A percentile compares a stretch with the other conserved stretches of the same genome.
phyloP scores from a whole-genome alignment of 495 filamentous ascomycete genomes.

The Aspergillus baeticus region DNA sequence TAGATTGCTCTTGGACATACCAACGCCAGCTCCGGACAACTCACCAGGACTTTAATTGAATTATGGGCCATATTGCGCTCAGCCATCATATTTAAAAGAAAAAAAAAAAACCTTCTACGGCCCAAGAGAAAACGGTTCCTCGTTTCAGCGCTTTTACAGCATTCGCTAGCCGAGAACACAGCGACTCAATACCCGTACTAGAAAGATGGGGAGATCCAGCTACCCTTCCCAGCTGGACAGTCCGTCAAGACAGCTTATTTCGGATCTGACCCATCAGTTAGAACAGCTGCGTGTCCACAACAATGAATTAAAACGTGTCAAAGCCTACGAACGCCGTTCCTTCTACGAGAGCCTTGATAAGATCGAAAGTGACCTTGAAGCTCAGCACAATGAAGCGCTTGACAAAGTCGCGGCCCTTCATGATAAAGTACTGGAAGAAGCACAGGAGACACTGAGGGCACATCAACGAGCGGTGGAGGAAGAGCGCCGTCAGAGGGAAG shows the following conservation, averaged over 20 bases:
- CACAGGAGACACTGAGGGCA: slow-evolving; percentile 41
- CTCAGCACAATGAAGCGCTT: slow-evolving; percentile 58
- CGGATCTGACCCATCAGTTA: slow-evolving; percentile 43
- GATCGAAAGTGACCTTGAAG: slow-evolving; percentile 41
- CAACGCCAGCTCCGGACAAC: no score
- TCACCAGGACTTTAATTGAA: no score
- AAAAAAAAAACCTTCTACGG: no score
- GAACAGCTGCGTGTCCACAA: slow-evolving; percentile 39
- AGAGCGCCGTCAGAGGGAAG: slow-evolving; percentile 31
- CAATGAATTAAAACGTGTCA: slow-evolving; percentile 40
- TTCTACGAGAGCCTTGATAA: slow-evolving; percentile 48
- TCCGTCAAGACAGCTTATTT: slow-evolving; percentile 49
- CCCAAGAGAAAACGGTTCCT: no score
- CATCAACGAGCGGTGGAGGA: slow-evolving; percentile 39
- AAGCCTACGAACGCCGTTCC: slow-evolving; percentile 42
- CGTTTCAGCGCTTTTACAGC: background rate
- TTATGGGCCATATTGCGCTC: no score
- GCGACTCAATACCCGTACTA: background rate
- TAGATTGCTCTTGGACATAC: no score
- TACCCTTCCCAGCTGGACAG: slow-evolving; percentile 38
- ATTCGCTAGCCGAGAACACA: background rate
- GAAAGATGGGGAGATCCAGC: slow-evolving; percentile 28
- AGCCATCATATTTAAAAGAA: no score
- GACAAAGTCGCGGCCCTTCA: slow-evolving; percentile 61
- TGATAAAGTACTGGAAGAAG: slow-evolving; percentile 60